Base-by-base conservation (phyloP, 2,329 filamentous ascomycete genomes). In the Colletotrichum destructivum region DNA sequence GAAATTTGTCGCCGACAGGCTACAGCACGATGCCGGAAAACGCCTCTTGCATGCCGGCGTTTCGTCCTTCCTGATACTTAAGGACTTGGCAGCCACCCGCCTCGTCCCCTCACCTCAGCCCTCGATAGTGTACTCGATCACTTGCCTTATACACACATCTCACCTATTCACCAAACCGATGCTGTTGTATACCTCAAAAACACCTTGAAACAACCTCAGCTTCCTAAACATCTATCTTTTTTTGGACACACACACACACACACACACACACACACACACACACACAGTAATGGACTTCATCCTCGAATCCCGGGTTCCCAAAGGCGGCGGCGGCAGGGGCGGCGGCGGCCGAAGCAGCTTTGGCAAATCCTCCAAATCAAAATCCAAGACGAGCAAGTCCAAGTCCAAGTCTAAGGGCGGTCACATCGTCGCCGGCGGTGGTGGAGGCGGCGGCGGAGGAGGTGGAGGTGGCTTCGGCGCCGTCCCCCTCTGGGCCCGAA, bases 401-500 rank as follows among this genome's bases (percentile, higher is more conserved):
- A 71, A 71, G 52, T n/a, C 44, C 57, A 70, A 71, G 52, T 23
- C 44, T 51, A 70, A 67, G n/a, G 64, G 69, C 23, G 59, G 64
- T 31, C 38, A 51, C 40, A 40, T 69, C 40, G 56, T 18, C 57
- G 47, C 38, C 44, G 65, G 38, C 40, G 65, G 65, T 16, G 59
- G 59, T 0, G 66, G 52, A 11, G 54, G 62, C 0, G 62, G 62
- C 9, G 57, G 57, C 6, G 44, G 64, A 12, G 56, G 61, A 7
- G 61, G 62, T 2, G 59, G 56, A n/a, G 62, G 59, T n/a, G 71
- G 69, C 54, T 65, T 73, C 59, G 40, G 46, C 21, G 18, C 6
- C 16, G 40, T 74, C 2, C 72, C 72, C 47, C 38, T 71, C 31
- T 74, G 72, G 70, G 72, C 70, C 52, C 72, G 70, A 15, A 49